Conservation (phyloP, 768 basidiomycete species). For the Neoboletus magnificus region DNA sequence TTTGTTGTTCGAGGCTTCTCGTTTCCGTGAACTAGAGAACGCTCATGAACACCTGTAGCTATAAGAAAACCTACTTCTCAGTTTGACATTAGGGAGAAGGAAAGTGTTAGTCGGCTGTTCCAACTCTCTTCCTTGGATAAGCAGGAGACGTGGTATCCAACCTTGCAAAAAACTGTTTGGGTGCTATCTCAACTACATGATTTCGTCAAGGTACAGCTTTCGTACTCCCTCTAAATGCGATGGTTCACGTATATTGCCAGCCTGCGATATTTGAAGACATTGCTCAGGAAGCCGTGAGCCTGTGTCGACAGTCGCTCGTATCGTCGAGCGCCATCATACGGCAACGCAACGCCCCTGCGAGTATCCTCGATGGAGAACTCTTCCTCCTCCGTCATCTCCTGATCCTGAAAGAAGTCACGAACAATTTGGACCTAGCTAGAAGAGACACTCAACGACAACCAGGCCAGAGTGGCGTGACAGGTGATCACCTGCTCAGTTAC, state of each 20-base stretch:
- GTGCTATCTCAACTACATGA: slow-evolving; percentile 86
- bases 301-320: slow-evolving; percentile 80
- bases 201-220: slow-evolving; percentile 75
- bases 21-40: background rate
- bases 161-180: slow-evolving; percentile 85
- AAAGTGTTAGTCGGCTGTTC: slow-evolving; percentile 67
- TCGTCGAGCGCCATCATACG: slow-evolving; percentile 66
- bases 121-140: slow-evolving; percentile 66
- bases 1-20: slow-evolving; percentile 32
- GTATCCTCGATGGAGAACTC: slow-evolving; percentile 66
- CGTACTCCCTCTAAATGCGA: background rate
- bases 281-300: slow-evolving; percentile 84
- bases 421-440: slow-evolving; percentile 64
- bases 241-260: slow-evolving; percentile 39
- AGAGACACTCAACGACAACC: slow-evolving; percentile 42
- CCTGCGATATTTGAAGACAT: slow-evolving; percentile 96
- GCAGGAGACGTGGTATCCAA: slow-evolving; percentile 90
- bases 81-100: slow-evolving; percentile 59
- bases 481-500: slow-evolving; percentile 30
- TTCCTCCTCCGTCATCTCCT: slow-evolving; percentile 49
- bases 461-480: slow-evolving; percentile 56
- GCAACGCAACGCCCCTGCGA: slow-evolving; percentile 41
- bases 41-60: slow-evolving; percentile 32
- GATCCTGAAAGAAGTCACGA: slow-evolving; percentile 86
- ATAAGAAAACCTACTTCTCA: slow-evolving; percentile 43